phyloP scores from a whole-genome alignment of 306 rosid species.

The Nissolia schottii region DNA sequence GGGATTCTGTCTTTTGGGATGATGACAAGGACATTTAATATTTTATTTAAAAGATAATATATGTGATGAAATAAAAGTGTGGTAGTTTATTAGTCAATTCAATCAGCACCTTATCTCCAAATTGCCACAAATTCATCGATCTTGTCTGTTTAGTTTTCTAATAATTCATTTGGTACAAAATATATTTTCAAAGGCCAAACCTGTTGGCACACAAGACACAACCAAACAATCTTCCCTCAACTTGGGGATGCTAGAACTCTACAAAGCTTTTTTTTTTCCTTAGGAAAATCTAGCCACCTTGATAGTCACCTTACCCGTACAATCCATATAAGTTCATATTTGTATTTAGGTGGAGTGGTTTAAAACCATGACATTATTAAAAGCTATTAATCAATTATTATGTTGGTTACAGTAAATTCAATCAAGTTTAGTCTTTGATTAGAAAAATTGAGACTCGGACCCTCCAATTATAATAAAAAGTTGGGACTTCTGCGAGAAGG shows the following conservation, averaged over 20 bases:
- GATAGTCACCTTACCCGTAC: neutral
- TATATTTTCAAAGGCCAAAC: neutral
- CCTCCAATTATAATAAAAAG: no score
- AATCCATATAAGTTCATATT: neutral
- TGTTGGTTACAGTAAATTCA: neutral
- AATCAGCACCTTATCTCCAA: slow-evolving; percentile 34
- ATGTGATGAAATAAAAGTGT: neutral
- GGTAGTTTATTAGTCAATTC: slow-evolving; percentile 26
- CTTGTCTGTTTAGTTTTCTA: slow-evolving; percentile 4
- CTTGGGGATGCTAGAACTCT: neutral
- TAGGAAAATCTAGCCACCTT: neutral
- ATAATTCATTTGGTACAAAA: neutral
- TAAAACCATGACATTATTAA: neutral
- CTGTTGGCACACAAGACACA: slow-evolving; percentile 26
- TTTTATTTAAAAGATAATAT: neutral
- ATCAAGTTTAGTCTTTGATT: neutral
- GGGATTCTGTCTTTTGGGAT: slow-evolving; percentile 22
- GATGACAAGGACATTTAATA: neutral
- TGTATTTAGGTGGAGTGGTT: neutral
- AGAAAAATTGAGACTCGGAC: neutral
- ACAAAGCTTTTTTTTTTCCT: neutral
- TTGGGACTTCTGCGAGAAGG: neutral
- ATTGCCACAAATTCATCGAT: neutral
- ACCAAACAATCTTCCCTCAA: slow-evolving; percentile 24
- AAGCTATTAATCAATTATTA: neutral